phyloP scores from a whole-genome alignment of 2,329 filamentous ascomycete genomes.

The Zopfia rhizophila region DNA sequence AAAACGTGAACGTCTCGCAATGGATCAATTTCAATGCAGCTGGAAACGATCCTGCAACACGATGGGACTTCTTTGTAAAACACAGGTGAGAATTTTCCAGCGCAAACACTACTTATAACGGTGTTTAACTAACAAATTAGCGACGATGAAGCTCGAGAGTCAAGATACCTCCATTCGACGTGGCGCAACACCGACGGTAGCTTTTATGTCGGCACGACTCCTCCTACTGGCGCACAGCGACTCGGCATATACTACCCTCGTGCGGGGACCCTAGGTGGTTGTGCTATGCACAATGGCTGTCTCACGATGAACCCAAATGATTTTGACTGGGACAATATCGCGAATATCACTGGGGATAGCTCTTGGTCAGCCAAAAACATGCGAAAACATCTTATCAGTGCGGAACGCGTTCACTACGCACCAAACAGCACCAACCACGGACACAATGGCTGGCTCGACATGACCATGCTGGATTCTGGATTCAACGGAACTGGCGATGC shows the following conservation, averaged over 20 bases:
- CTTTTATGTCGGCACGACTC: slow-evolving; percentile 64
- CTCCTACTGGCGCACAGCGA: slow-evolving; percentile 61
- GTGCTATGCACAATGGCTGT: slow-evolving; percentile 68
- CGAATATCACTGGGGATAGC: slow-evolving; percentile 66
- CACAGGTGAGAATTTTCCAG: too few species aligned
- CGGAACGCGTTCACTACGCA: slow-evolving; percentile 35
- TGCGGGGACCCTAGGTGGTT: slow-evolving; percentile 66
- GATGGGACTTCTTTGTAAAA: slow-evolving; percentile 71
- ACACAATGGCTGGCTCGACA: slow-evolving; percentile 35
- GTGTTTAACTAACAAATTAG: too few species aligned
- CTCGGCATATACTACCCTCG: slow-evolving; percentile 69
- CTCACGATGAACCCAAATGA: slow-evolving; percentile 64
- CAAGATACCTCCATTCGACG: slow-evolving; percentile 66
- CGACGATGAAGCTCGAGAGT: slow-evolving; percentile 61
- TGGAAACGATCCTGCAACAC: slow-evolving; percentile 64
- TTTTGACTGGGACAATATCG: slow-evolving; percentile 68
- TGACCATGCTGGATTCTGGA: slow-evolving; percentile 37
- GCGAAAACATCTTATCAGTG: slow-evolving; percentile 62
- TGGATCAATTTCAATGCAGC: slow-evolving; percentile 61
- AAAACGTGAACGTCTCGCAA: slow-evolving; percentile 61
- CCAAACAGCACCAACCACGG: slow-evolving; percentile 34
- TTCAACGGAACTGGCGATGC: slow-evolving; percentile 29
- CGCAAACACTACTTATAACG: too few species aligned
- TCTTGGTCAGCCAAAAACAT: slow-evolving; percentile 68
- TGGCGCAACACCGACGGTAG: slow-evolving; percentile 63